Conservation (phyloP, 768 basidiomycete genomes). For the Gautieria morchelliformis region DNA sequence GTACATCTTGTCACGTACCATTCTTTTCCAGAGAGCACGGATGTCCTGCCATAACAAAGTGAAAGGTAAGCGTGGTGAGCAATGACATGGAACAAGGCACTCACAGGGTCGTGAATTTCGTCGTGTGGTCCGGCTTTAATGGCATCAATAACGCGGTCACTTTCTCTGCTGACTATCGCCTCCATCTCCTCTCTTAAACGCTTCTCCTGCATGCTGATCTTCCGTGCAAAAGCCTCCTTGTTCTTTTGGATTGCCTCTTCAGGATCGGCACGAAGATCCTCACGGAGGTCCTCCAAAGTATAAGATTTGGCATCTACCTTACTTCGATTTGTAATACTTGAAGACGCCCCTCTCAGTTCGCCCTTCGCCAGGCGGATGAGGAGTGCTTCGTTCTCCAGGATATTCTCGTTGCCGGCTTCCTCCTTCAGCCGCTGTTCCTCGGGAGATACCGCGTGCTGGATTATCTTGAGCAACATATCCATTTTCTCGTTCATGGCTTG, state of each 20-base stretch:
- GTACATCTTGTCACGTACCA: too few species aligned
- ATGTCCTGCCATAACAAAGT: neutral
- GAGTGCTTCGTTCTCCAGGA: neutral
- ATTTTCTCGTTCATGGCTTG: neutral
- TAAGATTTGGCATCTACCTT: neutral
- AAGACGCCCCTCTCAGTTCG: neutral
- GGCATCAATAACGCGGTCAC: constrained; percentile 30
- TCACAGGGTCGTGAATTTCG: constrained; percentile 30
- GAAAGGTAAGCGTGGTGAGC: too few species aligned
- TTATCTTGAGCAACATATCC: neutral
- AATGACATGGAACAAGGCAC: constrained; percentile 8
- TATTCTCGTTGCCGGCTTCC: neutral
- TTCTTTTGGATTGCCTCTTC: constrained; percentile 27
- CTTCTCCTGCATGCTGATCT: constrained; percentile 30
- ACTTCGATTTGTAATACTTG: neutral
- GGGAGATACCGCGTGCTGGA: constrained; percentile 10
- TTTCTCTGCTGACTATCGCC: constrained; percentile 21
- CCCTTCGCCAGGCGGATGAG: neutral
- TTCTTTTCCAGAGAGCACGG: neutral
- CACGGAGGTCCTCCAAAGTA: constrained; percentile 16
- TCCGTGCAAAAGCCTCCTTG: constrained; percentile 34
- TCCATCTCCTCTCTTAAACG: constrained; percentile 25
- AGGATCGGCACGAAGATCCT: constrained; percentile 12
- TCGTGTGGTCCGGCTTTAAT: constrained; percentile 36
- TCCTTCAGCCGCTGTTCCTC: neutral